A percentile compares a stretch with the other conserved stretches of the same genome.
These are phyloP conservation scores for Neopestalotiopsis rosae DNA, from an alignment of 2,329 filamentous ascomycete genomes.

Conservation along the genomic window DNA sequence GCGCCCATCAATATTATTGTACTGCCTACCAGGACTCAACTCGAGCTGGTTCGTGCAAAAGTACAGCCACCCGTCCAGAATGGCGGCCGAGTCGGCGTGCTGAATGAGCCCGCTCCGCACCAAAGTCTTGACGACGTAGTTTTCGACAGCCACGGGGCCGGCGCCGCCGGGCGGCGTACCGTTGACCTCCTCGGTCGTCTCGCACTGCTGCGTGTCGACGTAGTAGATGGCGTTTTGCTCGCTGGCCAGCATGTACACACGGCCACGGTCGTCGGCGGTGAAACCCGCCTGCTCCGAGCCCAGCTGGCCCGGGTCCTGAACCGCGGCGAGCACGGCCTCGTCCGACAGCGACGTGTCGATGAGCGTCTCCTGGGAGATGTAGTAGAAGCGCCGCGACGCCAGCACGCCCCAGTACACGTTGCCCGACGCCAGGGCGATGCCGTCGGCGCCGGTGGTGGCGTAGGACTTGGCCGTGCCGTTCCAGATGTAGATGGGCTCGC, in stretches of 20 bases:
- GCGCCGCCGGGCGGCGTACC: slow-evolving; percentile 36
- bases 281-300: slow-evolving; percentile 47
- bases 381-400: slow-evolving; percentile 46
- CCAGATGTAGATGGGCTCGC: slow-evolving; percentile 39
- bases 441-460: slow-evolving; percentile 38
- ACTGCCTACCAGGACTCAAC: slow-evolving; percentile 40
- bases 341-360: slow-evolving; percentile 38
- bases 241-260: slow-evolving; percentile 45
- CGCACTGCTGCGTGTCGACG: slow-evolving; percentile 41
- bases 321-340: slow-evolving; percentile 39
- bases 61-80: slow-evolving; percentile 46
- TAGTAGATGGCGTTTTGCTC: slow-evolving; percentile 52
- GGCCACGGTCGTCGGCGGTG: slow-evolving; percentile 45
- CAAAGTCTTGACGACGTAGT: slow-evolving; percentile 45
- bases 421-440: slow-evolving; percentile 44
- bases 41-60: slow-evolving; percentile 48
- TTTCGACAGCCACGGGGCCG: slow-evolving; percentile 37
- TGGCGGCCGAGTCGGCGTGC: slow-evolving; percentile 46
- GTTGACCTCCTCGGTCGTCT: slow-evolving; percentile 41
- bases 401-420: slow-evolving; percentile 49
- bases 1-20: slow-evolving; percentile 42
- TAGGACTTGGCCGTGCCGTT: slow-evolving; percentile 39
- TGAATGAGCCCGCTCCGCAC: slow-evolving; percentile 46
- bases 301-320: slow-evolving; percentile 44
- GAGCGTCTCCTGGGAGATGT: slow-evolving; percentile 40